Conservation (phyloP, 177 flowering plant genomes). For the Tripterygium wilfordii region DNA sequence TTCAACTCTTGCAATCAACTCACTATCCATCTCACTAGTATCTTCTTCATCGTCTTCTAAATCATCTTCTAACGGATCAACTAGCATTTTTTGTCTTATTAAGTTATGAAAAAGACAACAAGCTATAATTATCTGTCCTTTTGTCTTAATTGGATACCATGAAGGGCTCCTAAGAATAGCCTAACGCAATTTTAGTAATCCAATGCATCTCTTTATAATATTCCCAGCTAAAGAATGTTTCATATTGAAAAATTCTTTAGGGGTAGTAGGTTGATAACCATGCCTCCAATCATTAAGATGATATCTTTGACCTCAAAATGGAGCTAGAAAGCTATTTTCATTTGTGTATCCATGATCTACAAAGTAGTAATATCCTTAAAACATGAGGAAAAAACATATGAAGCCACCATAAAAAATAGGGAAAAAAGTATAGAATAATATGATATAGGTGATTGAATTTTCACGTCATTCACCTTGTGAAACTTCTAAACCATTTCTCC, state of each 20-base stretch:
- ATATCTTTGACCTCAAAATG: not conserved
- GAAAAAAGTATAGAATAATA: too few species aligned
- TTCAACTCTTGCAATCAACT: too few species aligned
- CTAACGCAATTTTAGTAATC: conserved; percentile 4
- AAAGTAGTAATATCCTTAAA: not conserved
- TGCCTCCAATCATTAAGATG: not conserved
- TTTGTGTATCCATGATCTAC: not conserved
- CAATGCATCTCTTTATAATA: conserved; percentile 7
- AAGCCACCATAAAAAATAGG: too few species aligned
- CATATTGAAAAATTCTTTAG: not conserved
- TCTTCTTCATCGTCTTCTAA: too few species aligned
- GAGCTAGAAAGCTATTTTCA: not conserved
- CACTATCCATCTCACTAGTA: too few species aligned
- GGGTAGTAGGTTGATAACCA: not conserved
- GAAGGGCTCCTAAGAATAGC: conserved; percentile 8
- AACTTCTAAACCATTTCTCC: not conserved
- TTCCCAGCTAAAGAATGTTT: not conserved
- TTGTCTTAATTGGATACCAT: not conserved
- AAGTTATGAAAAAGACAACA: conserved; percentile 9
- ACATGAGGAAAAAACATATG: too few species aligned
- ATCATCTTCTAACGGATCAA: not conserved
- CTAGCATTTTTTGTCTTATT: conserved; percentile 2
- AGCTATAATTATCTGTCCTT: conserved; percentile 2
- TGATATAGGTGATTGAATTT: too few species aligned
- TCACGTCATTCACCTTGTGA: not conserved